Conservation (phyloP, 169 alveolate species). For the Sarcocystis neurona region DNA sequence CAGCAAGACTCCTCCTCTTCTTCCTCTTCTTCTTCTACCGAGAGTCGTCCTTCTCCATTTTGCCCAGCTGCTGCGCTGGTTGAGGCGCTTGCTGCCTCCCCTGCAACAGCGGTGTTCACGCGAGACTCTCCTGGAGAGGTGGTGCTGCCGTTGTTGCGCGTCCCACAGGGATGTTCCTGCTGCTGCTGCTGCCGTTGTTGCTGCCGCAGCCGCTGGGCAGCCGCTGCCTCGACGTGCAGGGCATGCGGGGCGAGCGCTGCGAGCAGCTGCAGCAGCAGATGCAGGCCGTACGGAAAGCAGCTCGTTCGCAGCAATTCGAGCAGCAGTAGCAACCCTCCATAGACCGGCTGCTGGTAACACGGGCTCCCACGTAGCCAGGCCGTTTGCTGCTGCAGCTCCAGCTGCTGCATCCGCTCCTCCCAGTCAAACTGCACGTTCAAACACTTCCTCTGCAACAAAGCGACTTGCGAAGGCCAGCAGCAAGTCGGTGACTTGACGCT, state of each 20-base stretch:
- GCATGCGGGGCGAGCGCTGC: slow-evolving; percentile 57
- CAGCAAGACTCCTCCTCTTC: slow-evolving; percentile 19
- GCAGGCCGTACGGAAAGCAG: slow-evolving; percentile 51
- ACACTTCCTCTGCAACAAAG: too few relatives aligned
- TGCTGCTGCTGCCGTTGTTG: slow-evolving; percentile 52
- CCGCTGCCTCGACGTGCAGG: too few relatives aligned
- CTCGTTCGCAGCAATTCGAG: not conserved
- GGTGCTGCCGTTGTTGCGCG: too few relatives aligned
- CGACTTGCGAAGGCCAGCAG: too few relatives aligned
- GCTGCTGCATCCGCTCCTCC: slow-evolving; percentile 40
- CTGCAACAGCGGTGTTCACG: not conserved
- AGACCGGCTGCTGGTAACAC: slow-evolving; percentile 16
- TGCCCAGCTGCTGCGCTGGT: too few relatives aligned
- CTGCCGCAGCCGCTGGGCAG: too few relatives aligned
- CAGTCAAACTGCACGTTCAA: slow-evolving; percentile 36
- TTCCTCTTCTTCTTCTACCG: slow-evolving; percentile 13
- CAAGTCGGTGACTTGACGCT: too few relatives aligned
- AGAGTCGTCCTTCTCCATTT: too few relatives aligned
- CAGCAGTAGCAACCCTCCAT: not conserved
- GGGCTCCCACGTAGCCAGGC: not conserved
- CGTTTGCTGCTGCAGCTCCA: slow-evolving; percentile 52
- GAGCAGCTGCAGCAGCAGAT: slow-evolving; percentile 56
- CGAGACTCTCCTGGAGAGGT: not conserved
- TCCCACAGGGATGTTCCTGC: slow-evolving; percentile 32
- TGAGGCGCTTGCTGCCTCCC: too few relatives aligned